These are phyloP conservation scores for Pholiota conissans DNA, from an alignment of 768 basidiomycete genomes.

Conservation along the genomic window DNA sequence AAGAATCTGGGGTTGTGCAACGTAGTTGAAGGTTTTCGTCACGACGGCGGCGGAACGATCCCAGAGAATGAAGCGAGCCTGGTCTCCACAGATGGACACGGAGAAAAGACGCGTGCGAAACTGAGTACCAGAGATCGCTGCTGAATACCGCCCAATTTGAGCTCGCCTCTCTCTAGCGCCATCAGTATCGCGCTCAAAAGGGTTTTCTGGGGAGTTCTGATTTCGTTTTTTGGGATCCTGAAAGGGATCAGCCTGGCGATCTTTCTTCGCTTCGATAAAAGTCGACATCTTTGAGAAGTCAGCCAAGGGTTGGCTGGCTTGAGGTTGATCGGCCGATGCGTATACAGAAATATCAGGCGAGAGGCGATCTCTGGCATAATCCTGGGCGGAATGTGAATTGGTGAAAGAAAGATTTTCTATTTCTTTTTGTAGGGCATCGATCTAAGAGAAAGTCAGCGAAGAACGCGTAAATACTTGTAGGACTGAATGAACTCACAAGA, in stretches of 20 bases:
- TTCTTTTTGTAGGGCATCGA: background rate
- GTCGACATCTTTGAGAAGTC: no score
- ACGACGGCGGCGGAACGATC: conserved; percentile 33
- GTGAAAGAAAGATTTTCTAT: background rate
- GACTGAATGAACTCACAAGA: background rate
- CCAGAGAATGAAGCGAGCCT: conserved; percentile 32
- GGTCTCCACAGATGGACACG: conserved; percentile 22
- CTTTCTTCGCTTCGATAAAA: background rate
- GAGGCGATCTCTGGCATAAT: background rate
- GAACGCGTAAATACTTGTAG: background rate
- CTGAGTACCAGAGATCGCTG: conserved; percentile 22
- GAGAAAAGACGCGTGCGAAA: conserved; percentile 32
- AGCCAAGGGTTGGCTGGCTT: background rate
- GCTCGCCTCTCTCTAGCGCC: conserved; percentile 6
- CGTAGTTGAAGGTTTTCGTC: conserved; percentile 23
- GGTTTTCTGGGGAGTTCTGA: no score
- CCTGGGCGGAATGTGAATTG: background rate
- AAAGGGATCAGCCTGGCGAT: background rate
- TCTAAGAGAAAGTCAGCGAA: background rate
- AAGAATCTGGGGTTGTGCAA: conserved; percentile 9
- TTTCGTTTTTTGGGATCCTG: no score
- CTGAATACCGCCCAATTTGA: conserved; percentile 24
- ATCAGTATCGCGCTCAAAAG: background rate
- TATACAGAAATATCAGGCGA: background rate
- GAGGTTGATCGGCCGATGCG: background rate